Percentiles rank a stretch among this genome's conserved stretches.
Evolutionary conservation across 2,329 filamentous ascomycete genomes (phyloP).

Genomic region (Escovopsis sp.): DNA sequence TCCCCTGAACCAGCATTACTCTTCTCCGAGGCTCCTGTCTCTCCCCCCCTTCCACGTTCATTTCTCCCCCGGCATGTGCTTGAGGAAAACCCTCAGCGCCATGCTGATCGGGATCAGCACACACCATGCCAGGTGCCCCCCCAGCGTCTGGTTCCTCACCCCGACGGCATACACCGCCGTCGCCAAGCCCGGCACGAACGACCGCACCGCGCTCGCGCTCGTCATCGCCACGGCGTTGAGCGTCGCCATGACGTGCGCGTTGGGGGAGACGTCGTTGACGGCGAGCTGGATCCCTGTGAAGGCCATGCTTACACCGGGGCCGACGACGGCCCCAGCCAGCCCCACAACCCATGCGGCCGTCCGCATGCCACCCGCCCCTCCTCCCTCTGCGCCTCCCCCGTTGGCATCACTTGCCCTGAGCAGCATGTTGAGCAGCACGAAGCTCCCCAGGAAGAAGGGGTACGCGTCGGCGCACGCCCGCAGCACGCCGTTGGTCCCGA

Average conservation of each 20-base stretch:
- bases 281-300: constrained; percentile 59
- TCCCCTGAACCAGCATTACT: too few relatives aligned
- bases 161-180: constrained; percentile 55
- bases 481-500: constrained; percentile 53
- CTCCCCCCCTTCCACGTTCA: too few relatives aligned
- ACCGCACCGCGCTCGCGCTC: constrained; percentile 41
- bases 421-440: constrained; percentile 39
- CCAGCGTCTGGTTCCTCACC: constrained; percentile 41
- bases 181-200: constrained; percentile 50
- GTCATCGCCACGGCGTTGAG: constrained; percentile 51
- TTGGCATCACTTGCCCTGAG: too few relatives aligned
- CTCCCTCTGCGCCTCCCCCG: too few relatives aligned
- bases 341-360: constrained; percentile 44
- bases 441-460: constrained; percentile 46
- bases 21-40: too few relatives aligned
- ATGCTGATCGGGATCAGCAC: constrained; percentile 17
- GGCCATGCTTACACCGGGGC: constrained; percentile 49
- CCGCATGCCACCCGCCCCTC: too few relatives aligned
- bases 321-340: constrained; percentile 30
- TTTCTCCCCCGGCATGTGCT: constrained; percentile 15
- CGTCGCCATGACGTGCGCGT: constrained; percentile 47
- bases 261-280: constrained; percentile 59
- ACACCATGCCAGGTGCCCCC: constrained; percentile 37
- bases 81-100: constrained; percentile 12
- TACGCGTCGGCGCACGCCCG: constrained; percentile 37